phyloP scores from a whole-genome alignment of 2,329 filamentous ascomycete species.

The Arthrobotrys sphaeroides region DNA sequence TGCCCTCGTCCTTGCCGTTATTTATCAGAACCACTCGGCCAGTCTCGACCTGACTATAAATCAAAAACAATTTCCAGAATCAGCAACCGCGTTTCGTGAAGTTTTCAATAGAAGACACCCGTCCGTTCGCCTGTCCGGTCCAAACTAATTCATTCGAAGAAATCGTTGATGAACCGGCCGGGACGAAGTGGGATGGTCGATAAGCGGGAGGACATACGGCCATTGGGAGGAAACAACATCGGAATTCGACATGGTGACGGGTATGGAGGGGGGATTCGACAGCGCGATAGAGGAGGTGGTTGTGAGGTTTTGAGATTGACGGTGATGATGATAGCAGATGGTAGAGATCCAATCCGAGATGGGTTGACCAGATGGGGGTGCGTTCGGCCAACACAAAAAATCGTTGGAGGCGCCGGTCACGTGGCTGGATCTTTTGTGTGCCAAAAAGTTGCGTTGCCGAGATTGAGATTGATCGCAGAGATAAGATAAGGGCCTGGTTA shows the following conservation, averaged over 20 bases:
- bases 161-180: background rate
- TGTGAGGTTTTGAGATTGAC: conserved; percentile 55
- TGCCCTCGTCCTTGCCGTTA: conserved; percentile 80
- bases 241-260: conserved; percentile 45
- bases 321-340: conserved; percentile 6
- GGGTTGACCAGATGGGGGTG: conserved; percentile 24
- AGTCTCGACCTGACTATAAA: conserved; percentile 92
- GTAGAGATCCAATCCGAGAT: conserved; percentile 25
- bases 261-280: conserved; percentile 55
- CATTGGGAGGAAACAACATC: conserved; percentile 48
- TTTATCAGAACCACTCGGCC: conserved; percentile 95
- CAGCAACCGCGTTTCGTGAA: conserved; percentile 20
- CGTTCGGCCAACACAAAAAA: conserved; percentile 48
- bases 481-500: conserved; percentile 49
- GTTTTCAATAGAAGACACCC: background rate
- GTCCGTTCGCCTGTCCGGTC: background rate
- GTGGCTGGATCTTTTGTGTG: conserved; percentile 23
- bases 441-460: background rate
- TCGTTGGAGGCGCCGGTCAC: conserved; percentile 28
- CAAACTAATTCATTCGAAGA: background rate
- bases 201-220: conserved; percentile 35
- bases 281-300: conserved; percentile 36
- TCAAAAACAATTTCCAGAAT: conserved; percentile 15
- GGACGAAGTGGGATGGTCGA: background rate
- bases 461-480: too few relatives aligned